Base-by-base conservation (phyloP, 306 rosid genomes). In the Adenanthera pavonina region DNA sequence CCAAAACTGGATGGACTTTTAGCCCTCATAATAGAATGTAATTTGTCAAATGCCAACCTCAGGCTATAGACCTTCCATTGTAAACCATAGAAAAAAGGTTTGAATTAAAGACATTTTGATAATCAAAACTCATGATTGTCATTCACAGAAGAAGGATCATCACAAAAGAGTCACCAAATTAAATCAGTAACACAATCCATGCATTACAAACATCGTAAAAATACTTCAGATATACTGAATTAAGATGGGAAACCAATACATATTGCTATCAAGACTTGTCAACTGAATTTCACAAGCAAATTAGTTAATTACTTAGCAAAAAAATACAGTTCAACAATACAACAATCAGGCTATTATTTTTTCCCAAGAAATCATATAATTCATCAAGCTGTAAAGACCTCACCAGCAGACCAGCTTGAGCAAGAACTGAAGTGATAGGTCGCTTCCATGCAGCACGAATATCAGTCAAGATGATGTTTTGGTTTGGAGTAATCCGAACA, bases 381-480 rank as follows among this genome's bases (percentile, higher is more conserved):
- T 59, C 60, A 83, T 46, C 64, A 70, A 82, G 88, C 6, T n/a
- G 52, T 67, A 80, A 47, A 74, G 17, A 83, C 64, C 88, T 89
- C 87, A 95, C 99, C 99, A 95, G 92, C 62, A 95, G 84, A 86
- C 99, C 99, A 67, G 94, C 95, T 80, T 95, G 97, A 35, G 98
- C 97, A 80, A 95, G 99, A 70, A 62, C 74, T 10, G 96, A 91
- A 51, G 98, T 87, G 81, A 95, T 92, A 71, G 99, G 97, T 3
- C 97, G 98, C 84, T 93, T 95, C 99, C 98, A 95, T 52, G 92
- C 59, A 83, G 75, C 84, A 30, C 91, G 97, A 74, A 95, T 89
- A 82, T 95, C 97, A 80, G 94, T 87, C 92, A 95, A 86, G 82
- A 95, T 89, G 72, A 95, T 86, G 83, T 93, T 95, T 84, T 95